Conservation (phyloP, 495 filamentous ascomycete genomes). For the Apodospora peruviana region DNA sequence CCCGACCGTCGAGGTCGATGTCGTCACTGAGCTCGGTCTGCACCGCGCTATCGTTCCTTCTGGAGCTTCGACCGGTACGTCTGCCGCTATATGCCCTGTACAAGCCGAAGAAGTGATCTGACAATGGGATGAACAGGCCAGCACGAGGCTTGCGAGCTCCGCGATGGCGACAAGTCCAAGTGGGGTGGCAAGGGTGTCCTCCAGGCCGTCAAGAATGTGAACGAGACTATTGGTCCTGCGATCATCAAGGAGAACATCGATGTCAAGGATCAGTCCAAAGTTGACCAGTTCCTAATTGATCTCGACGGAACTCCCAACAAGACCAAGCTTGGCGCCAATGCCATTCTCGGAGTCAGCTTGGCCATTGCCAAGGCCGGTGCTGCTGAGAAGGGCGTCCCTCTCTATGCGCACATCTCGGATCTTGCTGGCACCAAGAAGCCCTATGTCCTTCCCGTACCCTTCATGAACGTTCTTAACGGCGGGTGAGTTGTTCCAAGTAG, state of each 20-base stretch:
- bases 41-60: conserved; percentile 99
- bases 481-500: conserved; percentile 44
- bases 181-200: conserved; percentile 96
- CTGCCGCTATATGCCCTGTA: background rate
- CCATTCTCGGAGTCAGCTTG: conserved; percentile 93
- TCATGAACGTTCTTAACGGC: conserved; percentile 99
- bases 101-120: conserved; percentile 1
- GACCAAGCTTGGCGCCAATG: conserved; percentile 96
- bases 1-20: conserved; percentile 88
- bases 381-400: conserved; percentile 95
- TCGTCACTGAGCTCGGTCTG: conserved; percentile 92
- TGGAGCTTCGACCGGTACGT: conserved; percentile 90
- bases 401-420: conserved; percentile 97
- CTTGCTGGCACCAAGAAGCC: conserved; percentile 99
- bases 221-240: conserved; percentile 83
- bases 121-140: conserved; percentile 55
- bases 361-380: conserved; percentile 97
- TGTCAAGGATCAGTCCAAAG: conserved; percentile 91
- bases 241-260: conserved; percentile 90
- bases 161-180: conserved; percentile 95
- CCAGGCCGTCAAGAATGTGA: conserved; percentile 95
- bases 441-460: conserved; percentile 97
- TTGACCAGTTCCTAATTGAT: conserved; percentile 92
- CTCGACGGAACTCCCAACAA: conserved; percentile 97
- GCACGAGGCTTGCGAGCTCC: conserved; percentile 97